Base-by-base conservation (phyloP, 352 stramenopile species). In the Globisporangium polare region DNA sequence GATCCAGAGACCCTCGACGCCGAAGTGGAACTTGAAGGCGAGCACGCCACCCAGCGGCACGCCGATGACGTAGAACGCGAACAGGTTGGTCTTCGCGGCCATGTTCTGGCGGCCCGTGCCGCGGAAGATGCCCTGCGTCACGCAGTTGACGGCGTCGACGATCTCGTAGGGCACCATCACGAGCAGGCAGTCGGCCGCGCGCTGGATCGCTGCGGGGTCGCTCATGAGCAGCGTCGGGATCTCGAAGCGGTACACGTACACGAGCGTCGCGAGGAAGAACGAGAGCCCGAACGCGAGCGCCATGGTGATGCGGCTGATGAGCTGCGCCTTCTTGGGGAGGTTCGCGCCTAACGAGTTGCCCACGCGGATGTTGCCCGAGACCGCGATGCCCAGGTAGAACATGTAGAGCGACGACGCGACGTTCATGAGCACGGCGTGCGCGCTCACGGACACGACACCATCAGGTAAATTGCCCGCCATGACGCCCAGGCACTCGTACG, bases 31-130 rank as follows among this genome's bases (percentile, higher is more conserved):
- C 9, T 63, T 50, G 53, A 95, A 84, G 2, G 72, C 83, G 5
- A 91, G 46, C 12, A 89, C 26, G 18, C 72, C 83, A 0, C 68
- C 80, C n/a, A 90, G 31, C 18, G 88, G 86, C 17, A 96, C 78
- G 22, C 82, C 86, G 45, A 93, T 70, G 0, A 65, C 62, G 63
- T 95, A 96, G 65, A 89, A 96, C 33, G 82, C 79, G 29, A 90
- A 29, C 26, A 77, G 77, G 58, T 90, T 96, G 26, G 79, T 78
- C 42, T 70, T 77, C 15, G 86, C 86, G 2, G 79, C 80, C 13
- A 89, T 65, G 29, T 86, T 75, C 43, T 96, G 88, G 12, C 72
- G 64, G 5, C 86, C 88, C 12, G 72, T 72, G 43, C 78, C 88
- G 24, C 83, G 78, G 60, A 83, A 93, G 52, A 94, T 78, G 24